Evolutionary conservation across 805 yeast genomes (phyloP).

Genomic region (Candida succiphila): DNA sequence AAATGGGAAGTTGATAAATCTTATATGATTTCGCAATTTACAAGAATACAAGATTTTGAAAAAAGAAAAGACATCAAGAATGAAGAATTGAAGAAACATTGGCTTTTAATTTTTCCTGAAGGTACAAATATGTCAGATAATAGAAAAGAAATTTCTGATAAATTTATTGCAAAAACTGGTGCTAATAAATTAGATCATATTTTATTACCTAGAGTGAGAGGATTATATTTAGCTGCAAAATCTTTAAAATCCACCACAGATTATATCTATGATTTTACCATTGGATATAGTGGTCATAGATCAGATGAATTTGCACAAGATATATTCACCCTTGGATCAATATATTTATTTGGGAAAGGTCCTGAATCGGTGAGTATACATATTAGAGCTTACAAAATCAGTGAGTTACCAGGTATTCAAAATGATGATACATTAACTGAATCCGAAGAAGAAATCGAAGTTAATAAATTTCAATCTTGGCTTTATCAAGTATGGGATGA

Average conservation of each 20-base stretch:
- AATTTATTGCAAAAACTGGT: conserved; percentile 44
- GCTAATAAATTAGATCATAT: conserved; percentile 47
- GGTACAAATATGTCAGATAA: conserved; percentile 77
- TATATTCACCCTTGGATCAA: conserved; percentile 50
- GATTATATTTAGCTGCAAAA: conserved; percentile 57
- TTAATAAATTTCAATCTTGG: conserved; percentile 63
- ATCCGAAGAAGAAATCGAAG: conserved; percentile 28
- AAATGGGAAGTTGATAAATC: conserved; percentile 77
- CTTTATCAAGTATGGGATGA: conserved; percentile 60
- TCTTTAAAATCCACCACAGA: conserved; percentile 43
- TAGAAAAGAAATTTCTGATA: conserved; percentile 48
- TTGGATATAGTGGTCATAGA: conserved; percentile 68
- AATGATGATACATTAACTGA: conserved; percentile 19
- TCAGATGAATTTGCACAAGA: conserved; percentile 68
- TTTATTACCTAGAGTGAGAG: conserved; percentile 76
- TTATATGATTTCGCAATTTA: conserved; percentile 44
- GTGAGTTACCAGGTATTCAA: conserved; percentile 53
- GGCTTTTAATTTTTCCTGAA: conserved; percentile 81
- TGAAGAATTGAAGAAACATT: conserved; percentile 33
- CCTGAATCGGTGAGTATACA: conserved; percentile 61
- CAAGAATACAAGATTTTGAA: conserved; percentile 37
- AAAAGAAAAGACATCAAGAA: conserved; percentile 14
- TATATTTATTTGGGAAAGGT: conserved; percentile 60
- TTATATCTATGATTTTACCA: conserved; percentile 70
- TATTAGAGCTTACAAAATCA: conserved; percentile 44